Base-by-base conservation (phyloP, 345 rosid genomes). In the Citrus trifoliata region DNA sequence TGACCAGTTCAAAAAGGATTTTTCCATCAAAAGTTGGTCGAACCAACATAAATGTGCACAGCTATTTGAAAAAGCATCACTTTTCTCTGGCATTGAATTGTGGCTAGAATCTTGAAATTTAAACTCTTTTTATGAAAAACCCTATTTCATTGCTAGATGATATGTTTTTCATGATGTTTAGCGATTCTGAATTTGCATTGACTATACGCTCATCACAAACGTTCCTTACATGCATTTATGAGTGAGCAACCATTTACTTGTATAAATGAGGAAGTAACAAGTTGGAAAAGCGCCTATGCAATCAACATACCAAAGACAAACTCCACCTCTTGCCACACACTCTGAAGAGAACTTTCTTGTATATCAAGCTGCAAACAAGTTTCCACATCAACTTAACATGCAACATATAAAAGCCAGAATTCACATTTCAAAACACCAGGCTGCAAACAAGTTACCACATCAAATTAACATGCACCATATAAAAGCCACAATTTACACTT, bases 271-370 rank as follows among this genome's bases (percentile, higher is more conserved):
- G 62, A 67, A 76, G 35, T 40, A 32, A 32, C 28, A 25, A 55
- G 40, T 24, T 13, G 46, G 28, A 67, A 63, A 58, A 73, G 78
- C 33, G 40, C 55, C 68, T 30, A 37, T 32, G 79, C 70, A 78
- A 77, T 83, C 55, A 76, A 63, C 93, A 86, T 88, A 95, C 99
- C 99, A 80, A 95, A 92, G 67, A 92, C 87, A 84, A 95, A 95
- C 84, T 95, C 98, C 4, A 86, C 92, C 79, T 69, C 84, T 81
- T 93, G 99, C 99, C 98, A 93, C 60, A 89, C 87, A 79, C 89
- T 92, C 87, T 95, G 98, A 80, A 79, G 94, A 27, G 97, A 87
- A 84, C 87, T 92, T 82, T 95, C 90, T 83, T 90, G 88, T 53
- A 95, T 95, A 89, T 95, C 99, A 82, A 95, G 98, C 99, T 95